Conservation (phyloP, 164 flowering plant genomes). For the Amborella trichopoda region DNA sequence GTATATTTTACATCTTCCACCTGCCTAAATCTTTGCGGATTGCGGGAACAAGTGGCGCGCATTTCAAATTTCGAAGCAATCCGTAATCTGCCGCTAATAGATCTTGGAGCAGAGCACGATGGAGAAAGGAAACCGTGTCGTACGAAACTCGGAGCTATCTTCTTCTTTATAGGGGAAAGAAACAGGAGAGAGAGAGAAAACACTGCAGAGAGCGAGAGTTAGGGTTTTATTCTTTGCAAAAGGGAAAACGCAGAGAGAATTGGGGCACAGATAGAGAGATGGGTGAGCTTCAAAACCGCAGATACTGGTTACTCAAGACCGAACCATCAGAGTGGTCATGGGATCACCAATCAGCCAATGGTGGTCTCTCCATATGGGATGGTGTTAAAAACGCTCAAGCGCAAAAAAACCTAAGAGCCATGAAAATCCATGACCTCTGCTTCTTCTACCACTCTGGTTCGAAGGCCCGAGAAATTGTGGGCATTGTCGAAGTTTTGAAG, state of each 20-base stretch:
- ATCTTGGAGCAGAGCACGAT: too few species aligned
- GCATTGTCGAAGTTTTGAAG: slow-evolving; percentile 57
- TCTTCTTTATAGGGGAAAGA: too few species aligned
- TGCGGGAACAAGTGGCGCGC: too few species aligned
- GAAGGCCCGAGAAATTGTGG: slow-evolving; percentile 62
- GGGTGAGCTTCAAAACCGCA: slow-evolving; percentile 7
- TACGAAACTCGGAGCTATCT: too few species aligned
- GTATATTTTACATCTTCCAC: too few species aligned
- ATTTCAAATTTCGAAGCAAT: too few species aligned
- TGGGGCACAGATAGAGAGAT: not conserved
- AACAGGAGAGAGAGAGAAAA: too few species aligned
- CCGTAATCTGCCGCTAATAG: too few species aligned
- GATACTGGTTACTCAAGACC: slow-evolving; percentile 80
- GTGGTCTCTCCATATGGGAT: slow-evolving; percentile 69
- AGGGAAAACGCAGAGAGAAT: not conserved
- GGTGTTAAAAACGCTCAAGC: slow-evolving; percentile 96
- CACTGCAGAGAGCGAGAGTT: too few species aligned
- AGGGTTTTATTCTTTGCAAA: too few species aligned
- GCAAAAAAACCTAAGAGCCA: slow-evolving; percentile 66
- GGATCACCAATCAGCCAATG: slow-evolving; percentile 79
- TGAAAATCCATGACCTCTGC: slow-evolving; percentile 62
- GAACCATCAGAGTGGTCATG: slow-evolving; percentile 94
- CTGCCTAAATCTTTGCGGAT: too few species aligned
- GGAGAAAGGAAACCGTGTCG: too few species aligned
- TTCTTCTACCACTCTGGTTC: slow-evolving; percentile 97